Base-by-base conservation (phyloP, 2,329 filamentous ascomycete species). In the Leptographium wingfieldii region DNA sequence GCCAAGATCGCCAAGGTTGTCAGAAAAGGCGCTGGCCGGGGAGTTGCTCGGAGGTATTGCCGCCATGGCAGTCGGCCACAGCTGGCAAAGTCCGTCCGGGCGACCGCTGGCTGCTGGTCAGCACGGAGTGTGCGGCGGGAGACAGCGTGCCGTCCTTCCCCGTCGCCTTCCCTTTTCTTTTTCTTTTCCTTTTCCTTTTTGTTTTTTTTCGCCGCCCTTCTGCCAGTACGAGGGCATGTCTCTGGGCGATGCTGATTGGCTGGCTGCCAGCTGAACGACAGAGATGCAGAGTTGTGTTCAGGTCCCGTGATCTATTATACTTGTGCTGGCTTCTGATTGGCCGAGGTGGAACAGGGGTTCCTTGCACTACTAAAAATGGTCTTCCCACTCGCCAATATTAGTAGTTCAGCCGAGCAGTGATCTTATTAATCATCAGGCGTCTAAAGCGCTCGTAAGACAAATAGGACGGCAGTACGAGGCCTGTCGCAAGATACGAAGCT, bases 191-290 rank as follows among this genome's bases (percentile, higher is more conserved):
- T 35, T 35, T 35, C 10, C 10, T 3, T 4, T 10, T 25, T 22
- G 10, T 25, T 10, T 49, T 22, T 7, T 12, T 9, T 25, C 46
- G 11, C 46, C 27, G 53, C 35, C 35, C 11, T 35, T 35, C 5
- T 11, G 53, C 5, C n/a, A n/a, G 43, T 35, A 46, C 16, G 43
- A 19, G 43, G 19, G 40, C 14, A 58, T 58, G 56, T 58, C 56
- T 58, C 56, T 58, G 56, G 48, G 33, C 19, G 19, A 25, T 49
- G 5, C 19, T 58, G 56, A 58, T 58, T 58, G 56, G 56, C 22
- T 22, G 31, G 19, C 43, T 1, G 29, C n/a, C 55, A 22, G 43
- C 56, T 52, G 56, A 33, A 4, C 31, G 10, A 3, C 10, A 22
- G n/a, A 40, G 22, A 49, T 14, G 53, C n/a, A 11, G 22, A 40